phyloP scores from a whole-genome alignment of 1,139 yeast species.

The Suzukiozyma palmioleophila region DNA sequence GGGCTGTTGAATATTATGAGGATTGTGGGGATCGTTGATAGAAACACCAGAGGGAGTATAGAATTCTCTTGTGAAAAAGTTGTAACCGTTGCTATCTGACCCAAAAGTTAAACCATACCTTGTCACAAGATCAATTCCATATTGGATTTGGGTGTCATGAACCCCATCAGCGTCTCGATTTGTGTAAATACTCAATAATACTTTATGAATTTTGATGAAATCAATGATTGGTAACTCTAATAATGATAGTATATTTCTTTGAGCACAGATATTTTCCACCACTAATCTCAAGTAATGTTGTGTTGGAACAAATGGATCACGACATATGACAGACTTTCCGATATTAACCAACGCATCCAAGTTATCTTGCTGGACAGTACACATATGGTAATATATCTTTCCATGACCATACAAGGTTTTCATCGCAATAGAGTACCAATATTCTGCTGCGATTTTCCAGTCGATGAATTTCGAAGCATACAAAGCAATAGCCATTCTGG shows the following conservation, averaged over 20 bases:
- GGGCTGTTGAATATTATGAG: constrained; percentile 17
- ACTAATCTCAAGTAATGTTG: constrained; percentile 71
- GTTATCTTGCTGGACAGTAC: constrained; percentile 78
- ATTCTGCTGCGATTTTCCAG: constrained; percentile 76
- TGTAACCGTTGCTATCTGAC: constrained; percentile 59
- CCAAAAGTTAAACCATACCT: constrained; percentile 71
- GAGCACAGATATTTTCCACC: constrained; percentile 73
- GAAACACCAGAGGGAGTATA: constrained; percentile 35
- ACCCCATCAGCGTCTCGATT: constrained; percentile 21
- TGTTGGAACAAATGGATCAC: constrained; percentile 80
- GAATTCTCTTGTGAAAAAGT: constrained; percentile 54
- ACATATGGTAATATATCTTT: constrained; percentile 74
- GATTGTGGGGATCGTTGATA: constrained; percentile 27
- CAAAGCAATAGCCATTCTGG: constrained; percentile 79
- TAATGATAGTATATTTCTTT: constrained; percentile 57
- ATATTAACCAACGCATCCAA: constrained; percentile 73
- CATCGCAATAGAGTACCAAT: constrained; percentile 72
- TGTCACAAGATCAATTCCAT: constrained; percentile 61
- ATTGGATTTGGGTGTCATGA: constrained; percentile 42
- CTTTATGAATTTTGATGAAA: constrained; percentile 62
- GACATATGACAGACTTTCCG: constrained; percentile 72
- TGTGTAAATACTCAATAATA: constrained; percentile 46
- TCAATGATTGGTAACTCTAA: constrained; percentile 61
- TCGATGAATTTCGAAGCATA: constrained; percentile 74
- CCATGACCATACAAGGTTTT: constrained; percentile 74